phyloP scores from a whole-genome alignment of 768 basidiomycete species.

The Russula emetica region DNA sequence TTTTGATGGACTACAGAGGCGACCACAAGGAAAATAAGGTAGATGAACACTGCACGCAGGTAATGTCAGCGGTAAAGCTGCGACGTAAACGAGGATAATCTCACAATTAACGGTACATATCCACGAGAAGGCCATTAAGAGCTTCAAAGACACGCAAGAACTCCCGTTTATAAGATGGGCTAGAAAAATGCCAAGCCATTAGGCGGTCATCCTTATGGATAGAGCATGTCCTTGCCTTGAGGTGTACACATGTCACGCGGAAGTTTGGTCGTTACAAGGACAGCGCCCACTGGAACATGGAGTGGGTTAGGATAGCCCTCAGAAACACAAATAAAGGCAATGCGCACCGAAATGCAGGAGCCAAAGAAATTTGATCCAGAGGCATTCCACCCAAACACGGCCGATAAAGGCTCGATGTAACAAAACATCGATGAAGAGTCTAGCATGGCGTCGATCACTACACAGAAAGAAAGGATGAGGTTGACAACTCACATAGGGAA shows the following conservation, averaged over 20 bases:
- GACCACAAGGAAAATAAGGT: conserved; percentile 16
- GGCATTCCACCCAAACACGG: conserved; percentile 25
- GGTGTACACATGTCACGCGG: conserved; percentile 21
- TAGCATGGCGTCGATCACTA: background rate
- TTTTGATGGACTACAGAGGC: conserved; percentile 21
- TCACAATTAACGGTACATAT: conserved; percentile 25
- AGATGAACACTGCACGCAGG: conserved; percentile 17
- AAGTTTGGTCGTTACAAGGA: conserved; percentile 17
- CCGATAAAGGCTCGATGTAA: conserved; percentile 9
- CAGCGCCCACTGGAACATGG: conserved; percentile 16
- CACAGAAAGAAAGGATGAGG: background rate
- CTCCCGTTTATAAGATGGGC: conserved; percentile 1
- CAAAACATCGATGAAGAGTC: conserved; percentile 21
- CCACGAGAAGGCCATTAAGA: conserved; percentile 25
- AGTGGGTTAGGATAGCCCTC: background rate
- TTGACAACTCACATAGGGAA: conserved; percentile 16
- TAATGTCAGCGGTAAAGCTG: background rate
- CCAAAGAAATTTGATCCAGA: conserved; percentile 23
- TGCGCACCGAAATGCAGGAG: conserved; percentile 23
- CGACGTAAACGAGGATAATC: background rate
- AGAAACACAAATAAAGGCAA: background rate
- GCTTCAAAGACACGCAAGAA: conserved; percentile 23
- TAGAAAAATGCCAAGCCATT: background rate
- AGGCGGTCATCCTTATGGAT: background rate
- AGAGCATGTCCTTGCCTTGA: conserved; percentile 11